These are phyloP conservation scores for Rhizopogon salebrosus DNA, from an alignment of 768 basidiomycete genomes.

Conservation along the genomic window DNA sequence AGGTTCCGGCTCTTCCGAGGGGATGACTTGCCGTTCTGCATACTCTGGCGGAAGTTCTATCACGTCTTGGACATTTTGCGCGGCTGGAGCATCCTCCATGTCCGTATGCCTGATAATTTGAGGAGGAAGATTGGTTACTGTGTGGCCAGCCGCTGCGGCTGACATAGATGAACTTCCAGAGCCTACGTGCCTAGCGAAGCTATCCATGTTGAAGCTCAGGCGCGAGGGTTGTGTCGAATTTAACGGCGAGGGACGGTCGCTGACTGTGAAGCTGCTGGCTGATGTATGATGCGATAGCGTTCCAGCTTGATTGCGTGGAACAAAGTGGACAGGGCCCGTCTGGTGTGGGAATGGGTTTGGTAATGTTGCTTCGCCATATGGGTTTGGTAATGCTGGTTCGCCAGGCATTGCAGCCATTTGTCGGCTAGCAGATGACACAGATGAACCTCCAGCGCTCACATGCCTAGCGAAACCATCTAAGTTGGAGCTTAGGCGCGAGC, in stretches of 20 bases:
- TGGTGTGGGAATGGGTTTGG: neutral
- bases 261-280: neutral
- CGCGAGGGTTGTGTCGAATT: constrained; percentile 9
- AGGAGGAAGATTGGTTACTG: constrained; percentile 5
- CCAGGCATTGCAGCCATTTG: constrained; percentile 55
- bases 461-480: constrained; percentile 11
- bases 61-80: too few relatives aligned
- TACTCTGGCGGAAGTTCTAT: too few relatives aligned
- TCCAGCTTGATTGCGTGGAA: neutral
- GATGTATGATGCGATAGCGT: neutral
- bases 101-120: too few relatives aligned
- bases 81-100: too few relatives aligned
- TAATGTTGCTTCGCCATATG: neutral
- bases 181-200: constrained; percentile 13
- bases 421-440: constrained; percentile 34
- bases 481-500: constrained; percentile 14
- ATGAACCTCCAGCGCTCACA: constrained; percentile 12
- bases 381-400: constrained; percentile 11
- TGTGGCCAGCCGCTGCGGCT: constrained; percentile 44
- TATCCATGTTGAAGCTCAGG: constrained; percentile 14
- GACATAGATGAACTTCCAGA: constrained; percentile 27
- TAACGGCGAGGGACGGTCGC: neutral
- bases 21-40: too few relatives aligned
- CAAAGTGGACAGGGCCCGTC: neutral
- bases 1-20: too few relatives aligned